Conservation (phyloP, 352 stramenopile genomes). For the Phytophthora citricola region DNA sequence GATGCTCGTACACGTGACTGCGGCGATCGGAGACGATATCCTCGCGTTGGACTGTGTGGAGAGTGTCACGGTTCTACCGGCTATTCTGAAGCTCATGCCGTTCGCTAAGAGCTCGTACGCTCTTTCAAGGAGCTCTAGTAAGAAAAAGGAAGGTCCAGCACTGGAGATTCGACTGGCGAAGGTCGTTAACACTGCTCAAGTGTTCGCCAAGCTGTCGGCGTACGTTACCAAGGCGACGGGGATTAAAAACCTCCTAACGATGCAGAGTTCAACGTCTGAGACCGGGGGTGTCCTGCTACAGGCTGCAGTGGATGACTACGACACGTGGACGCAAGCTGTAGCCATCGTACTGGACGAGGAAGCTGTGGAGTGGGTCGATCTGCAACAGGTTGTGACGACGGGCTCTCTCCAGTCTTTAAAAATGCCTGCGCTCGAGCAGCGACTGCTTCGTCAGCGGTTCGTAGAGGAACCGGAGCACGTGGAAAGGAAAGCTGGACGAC, state of each 20-base stretch:
- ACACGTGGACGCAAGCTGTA: constrained; percentile 59
- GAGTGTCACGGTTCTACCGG: constrained; percentile 58
- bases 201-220: constrained; percentile 37
- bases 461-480: constrained; percentile 6
- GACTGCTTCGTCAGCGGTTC: constrained; percentile 30
- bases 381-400: constrained; percentile 52
- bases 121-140: constrained; percentile 32
- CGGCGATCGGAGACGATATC: constrained; percentile 47
- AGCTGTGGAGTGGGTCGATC: constrained; percentile 78
- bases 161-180: constrained; percentile 59
- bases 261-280: constrained; percentile 27
- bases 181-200: constrained; percentile 34
- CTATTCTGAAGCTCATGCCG: constrained; percentile 78
- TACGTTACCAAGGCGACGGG: constrained; percentile 43
- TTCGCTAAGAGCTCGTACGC: constrained; percentile 67
- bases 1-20: constrained; percentile 65
- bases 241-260: constrained; percentile 58
- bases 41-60: constrained; percentile 55
- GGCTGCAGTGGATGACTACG: constrained; percentile 59
- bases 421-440: constrained; percentile 49
- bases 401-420: constrained; percentile 38
- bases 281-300: constrained; percentile 45
- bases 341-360: constrained; percentile 61
- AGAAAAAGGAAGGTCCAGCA: constrained; percentile 38
- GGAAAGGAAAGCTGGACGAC: constrained; percentile 26